A percentile compares a stretch with the other conserved stretches of the same genome.
These are phyloP conservation scores for Comarum palustre DNA, from an alignment of 306 rosid species.

Conservation along the genomic window DNA sequence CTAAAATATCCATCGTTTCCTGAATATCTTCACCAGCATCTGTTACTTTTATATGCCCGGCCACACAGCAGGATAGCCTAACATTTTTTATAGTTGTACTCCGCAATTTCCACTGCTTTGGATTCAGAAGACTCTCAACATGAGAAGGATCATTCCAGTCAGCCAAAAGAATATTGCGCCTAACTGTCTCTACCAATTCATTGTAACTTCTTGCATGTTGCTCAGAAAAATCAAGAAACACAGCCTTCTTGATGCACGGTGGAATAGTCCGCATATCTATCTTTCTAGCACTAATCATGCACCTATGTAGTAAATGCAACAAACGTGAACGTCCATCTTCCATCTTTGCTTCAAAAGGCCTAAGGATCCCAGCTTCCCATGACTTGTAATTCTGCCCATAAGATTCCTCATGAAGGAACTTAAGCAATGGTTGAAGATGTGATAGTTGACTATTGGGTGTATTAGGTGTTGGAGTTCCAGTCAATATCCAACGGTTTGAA, in stretches of 20 bases:
- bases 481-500: constrained; percentile 91
- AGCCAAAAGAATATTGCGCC: constrained; percentile 90
- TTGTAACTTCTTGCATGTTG: constrained; percentile 90
- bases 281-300: constrained; percentile 94
- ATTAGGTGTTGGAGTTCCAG: constrained; percentile 98
- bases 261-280: constrained; percentile 73
- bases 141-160: constrained; percentile 98
- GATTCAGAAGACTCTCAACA: constrained; percentile 89
- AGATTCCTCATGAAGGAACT: constrained; percentile 92
- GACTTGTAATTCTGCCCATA: constrained; percentile 84
- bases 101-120: constrained; percentile 87
- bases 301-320: constrained; percentile 69
- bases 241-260: constrained; percentile 76
- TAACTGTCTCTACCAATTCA: constrained; percentile 83
- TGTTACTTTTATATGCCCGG: constrained; percentile 94
- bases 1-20: constrained; percentile 91
- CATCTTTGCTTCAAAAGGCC: constrained; percentile 96
- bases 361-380: constrained; percentile 92
- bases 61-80: constrained; percentile 92
- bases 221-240: constrained; percentile 64
- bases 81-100: constrained; percentile 70
- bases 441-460: constrained; percentile 90
- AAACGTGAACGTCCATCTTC: constrained; percentile 87
- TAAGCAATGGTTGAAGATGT: constrained; percentile 89
- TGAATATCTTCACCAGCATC: constrained; percentile 97